Evolutionary conservation across 1,139 yeast genomes (phyloP).

Genomic region (Yamadazyma atlantica): DNA sequence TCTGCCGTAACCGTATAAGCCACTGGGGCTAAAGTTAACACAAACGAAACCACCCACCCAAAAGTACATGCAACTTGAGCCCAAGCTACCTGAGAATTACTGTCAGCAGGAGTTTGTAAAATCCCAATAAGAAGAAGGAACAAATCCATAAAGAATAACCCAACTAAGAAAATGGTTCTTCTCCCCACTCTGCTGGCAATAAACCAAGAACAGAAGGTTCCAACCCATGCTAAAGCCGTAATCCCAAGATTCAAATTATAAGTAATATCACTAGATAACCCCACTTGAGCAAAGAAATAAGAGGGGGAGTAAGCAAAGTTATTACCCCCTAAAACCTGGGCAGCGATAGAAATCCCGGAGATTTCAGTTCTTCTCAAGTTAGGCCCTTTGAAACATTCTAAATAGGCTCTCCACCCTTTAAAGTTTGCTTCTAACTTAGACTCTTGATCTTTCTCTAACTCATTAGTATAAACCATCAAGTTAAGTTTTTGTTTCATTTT

Average conservation of each 20-base stretch:
- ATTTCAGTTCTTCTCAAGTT: conserved; percentile 24
- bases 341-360: conserved; percentile 17
- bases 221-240: conserved; percentile 21
- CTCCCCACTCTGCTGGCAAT: conserved; percentile 18
- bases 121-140: conserved; percentile 17
- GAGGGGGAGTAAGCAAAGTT: conserved; percentile 23
- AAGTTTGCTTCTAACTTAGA: conserved; percentile 4
- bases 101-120: conserved; percentile 17
- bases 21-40: conserved; percentile 57
- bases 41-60: conserved; percentile 45
- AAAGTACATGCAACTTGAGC: conserved; percentile 21
- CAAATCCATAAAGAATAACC: conserved; percentile 24
- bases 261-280: conserved; percentile 23
- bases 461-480: conserved; percentile 12
- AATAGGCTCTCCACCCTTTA: conserved; percentile 18
- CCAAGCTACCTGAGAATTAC: conserved; percentile 17
- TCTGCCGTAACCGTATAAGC: conserved; percentile 57
- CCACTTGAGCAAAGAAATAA: conserved; percentile 35
- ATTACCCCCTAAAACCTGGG: conserved; percentile 11
- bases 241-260: conserved; percentile 28
- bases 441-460: conserved; percentile 9
- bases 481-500: conserved; percentile 9
- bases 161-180: conserved; percentile 20
- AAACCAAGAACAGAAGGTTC: conserved; percentile 22
- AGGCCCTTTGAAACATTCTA: conserved; percentile 20